Evolutionary conservation across 352 stramenopile genomes (phyloP), one percentile per base, ranked within the genome.

Genomic region (Pythium phragmiticola): DNA sequence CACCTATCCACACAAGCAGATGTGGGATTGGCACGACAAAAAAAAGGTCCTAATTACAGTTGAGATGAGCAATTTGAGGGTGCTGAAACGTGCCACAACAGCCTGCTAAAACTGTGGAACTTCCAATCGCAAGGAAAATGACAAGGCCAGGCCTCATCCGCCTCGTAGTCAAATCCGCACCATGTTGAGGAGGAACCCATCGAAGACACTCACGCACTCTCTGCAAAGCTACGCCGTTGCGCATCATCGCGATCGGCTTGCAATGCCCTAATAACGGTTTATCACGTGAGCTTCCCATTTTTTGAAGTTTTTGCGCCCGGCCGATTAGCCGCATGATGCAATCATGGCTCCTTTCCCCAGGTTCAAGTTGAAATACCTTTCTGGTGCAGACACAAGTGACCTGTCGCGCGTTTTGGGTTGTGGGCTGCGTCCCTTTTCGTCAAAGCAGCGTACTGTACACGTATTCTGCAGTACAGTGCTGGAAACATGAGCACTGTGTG

Each of bases 281-380:
- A 30, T 30, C 26, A 30, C 26, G 26, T 30, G 26, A 30, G 26
- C 26, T 30, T 30, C 26, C 26, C 37, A 42, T 30, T 60, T 37
- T 37, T 54, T 46, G 56, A 63, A 55, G 42, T 63, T 63, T 63
- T 52, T 14, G 28, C n/a, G 28, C 45, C 47, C 2, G 33, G 7
- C 13, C 16, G 42, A 61, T 53, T 39, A 23, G 46, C 23, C 51
- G 48, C 60, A 46, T 30, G 34, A 43, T 56, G 55, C 50, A 65
- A 60, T 64, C 55, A 65, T 69, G 54, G 63, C 63, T 69, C 26
- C 55, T 39, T 52, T 63, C 48, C 62, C 63, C 55, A 64, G 64
- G 56, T 64, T 69, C 56, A 64, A 69, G 56, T 64, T 69, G 55
- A 37, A 64, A 60, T 65, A 65, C 26, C 26, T 30, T 30, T 60